These are phyloP conservation scores for Sugiyamaella marilandica DNA, from an alignment of 805 yeast species.

Conservation along the genomic window DNA sequence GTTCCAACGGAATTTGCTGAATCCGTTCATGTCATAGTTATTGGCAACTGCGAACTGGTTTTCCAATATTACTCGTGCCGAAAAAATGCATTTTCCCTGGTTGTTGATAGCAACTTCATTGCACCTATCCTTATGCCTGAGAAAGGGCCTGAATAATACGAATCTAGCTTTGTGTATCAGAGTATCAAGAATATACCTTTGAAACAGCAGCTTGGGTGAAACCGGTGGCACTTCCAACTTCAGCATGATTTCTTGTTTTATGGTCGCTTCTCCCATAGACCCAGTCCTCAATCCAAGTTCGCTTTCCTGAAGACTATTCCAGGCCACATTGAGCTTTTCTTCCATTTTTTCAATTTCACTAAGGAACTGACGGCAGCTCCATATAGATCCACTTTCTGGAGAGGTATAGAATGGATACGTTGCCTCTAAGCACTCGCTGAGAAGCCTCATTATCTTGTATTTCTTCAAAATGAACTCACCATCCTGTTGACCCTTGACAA, in stretches of 20 bases:
- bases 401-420: conserved; percentile 5
- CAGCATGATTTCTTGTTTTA: conserved; percentile 7
- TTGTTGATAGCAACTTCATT: not conserved
- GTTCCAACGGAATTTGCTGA: conserved; percentile 14
- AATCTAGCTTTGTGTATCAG: conserved; percentile 13
- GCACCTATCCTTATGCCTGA: not conserved
- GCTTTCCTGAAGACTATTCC: conserved; percentile 4
- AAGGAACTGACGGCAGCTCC: not conserved
- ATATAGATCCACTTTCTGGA: not conserved
- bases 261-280: conserved; percentile 1
- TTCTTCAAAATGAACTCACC: conserved; percentile 7
- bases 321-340: not conserved
- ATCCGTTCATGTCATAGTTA: conserved; percentile 2
- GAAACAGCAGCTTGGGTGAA: conserved; percentile 8
- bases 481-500: conserved; percentile 4
- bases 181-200: conserved; percentile 14
- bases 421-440: conserved; percentile 2
- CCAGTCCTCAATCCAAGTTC: conserved; percentile 5
- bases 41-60: conserved; percentile 10
- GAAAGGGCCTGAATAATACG: conserved; percentile 11
- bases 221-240: conserved; percentile 8
- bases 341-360: conserved; percentile 1
- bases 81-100: conserved; percentile 10
- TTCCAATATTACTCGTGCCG: conserved; percentile 11
- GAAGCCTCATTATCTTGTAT: conserved; percentile 5